phyloP scores from a whole-genome alignment of 768 basidiomycete genomes.

The Trichaptum fuscoviolaceum region DNA sequence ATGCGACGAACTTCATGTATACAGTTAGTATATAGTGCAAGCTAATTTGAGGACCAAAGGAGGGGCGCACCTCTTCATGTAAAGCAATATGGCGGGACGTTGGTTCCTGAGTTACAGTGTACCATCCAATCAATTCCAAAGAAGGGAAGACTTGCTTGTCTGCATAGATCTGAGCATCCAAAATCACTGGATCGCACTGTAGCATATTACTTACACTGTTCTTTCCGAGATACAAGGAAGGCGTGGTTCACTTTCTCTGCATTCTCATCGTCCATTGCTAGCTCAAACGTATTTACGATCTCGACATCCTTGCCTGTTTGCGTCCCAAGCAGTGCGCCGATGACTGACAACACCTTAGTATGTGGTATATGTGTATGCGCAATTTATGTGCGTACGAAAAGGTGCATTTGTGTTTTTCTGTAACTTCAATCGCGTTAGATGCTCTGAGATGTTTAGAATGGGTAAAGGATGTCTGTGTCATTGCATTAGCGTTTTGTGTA shows the following conservation, averaged over 20 bases:
- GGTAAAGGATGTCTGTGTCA: conserved; percentile 83
- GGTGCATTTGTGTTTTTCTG: conserved; percentile 57
- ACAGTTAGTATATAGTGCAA: not conserved
- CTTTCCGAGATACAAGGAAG: conserved; percentile 76
- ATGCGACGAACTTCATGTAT: conserved; percentile 64
- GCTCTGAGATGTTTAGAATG: conserved; percentile 95
- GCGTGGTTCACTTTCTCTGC: conserved; percentile 68
- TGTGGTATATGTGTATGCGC: not conserved
- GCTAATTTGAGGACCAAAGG: not conserved
- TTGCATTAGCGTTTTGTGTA: conserved; percentile 19
- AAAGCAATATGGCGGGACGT: conserved; percentile 72
- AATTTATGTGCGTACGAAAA: conserved; percentile 46
- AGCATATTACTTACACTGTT: conserved; percentile 64
- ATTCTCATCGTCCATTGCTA: conserved; percentile 53
- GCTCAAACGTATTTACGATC: conserved; percentile 95
- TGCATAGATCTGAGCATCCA: conserved; percentile 25
- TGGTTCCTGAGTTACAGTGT: conserved; percentile 77
- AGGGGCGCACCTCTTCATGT: conserved; percentile 68
- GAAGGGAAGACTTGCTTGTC: conserved; percentile 99
- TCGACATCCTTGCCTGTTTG: conserved; percentile 94
- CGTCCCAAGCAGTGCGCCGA: conserved; percentile 91
- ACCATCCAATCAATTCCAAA: conserved; percentile 97
- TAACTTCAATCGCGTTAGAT: conserved; percentile 80
- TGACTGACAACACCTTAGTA: conserved; percentile 43
- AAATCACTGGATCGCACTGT: not conserved